Base-by-base conservation (phyloP, 345 rosid genomes). In the Noccaea caerulescens region DNA sequence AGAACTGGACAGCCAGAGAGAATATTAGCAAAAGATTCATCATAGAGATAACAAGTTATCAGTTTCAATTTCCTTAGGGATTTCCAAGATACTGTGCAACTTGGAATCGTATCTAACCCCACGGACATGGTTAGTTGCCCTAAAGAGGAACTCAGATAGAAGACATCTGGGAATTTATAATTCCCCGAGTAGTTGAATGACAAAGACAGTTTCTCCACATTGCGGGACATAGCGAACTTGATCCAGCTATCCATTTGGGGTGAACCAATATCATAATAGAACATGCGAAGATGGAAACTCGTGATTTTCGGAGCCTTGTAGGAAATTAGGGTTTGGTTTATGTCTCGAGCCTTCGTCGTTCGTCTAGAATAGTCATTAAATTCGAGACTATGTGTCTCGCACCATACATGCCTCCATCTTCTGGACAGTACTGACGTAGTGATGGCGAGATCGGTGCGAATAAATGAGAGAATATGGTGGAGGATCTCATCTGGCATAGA, bases 341-440 rank as follows among this genome's bases (percentile, higher is more conserved):
- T 16, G 7, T 1, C 8, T 43, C 0, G 43, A 10, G 0, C 10
- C 4, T 1, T 46, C 2, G 10, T 14, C 9, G 10, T 3, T 9
- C 11, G 41, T 3, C 10, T 45, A 2, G 1, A 32, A 8, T 10
- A 25, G 39, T 4, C 5, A 16, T 57, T 1, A 34, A 61, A 12
- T 54, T 45, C 8, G 44, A 47, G 68, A 63, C 6, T 16, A 34
- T 43, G 33, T 45, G 44, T 16, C 7, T 10, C 3, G 44, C 2
- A 33, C 56, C 68, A 63, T 0, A 63, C 56, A 16, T 47, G 43
- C 68, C 33, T 63, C 57, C 68, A 63, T 63, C 43, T 10, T 47
- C 10, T 47, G 10, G 68, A 63, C 27, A 63, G 34, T 32, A 18
- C 57, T 10, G 57, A 45, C 8, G 68, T 63, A 46, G 3, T 16